These are phyloP conservation scores for Plasmopara muralis DNA, from an alignment of 352 stramenopile genomes.

Conservation along the genomic window DNA sequence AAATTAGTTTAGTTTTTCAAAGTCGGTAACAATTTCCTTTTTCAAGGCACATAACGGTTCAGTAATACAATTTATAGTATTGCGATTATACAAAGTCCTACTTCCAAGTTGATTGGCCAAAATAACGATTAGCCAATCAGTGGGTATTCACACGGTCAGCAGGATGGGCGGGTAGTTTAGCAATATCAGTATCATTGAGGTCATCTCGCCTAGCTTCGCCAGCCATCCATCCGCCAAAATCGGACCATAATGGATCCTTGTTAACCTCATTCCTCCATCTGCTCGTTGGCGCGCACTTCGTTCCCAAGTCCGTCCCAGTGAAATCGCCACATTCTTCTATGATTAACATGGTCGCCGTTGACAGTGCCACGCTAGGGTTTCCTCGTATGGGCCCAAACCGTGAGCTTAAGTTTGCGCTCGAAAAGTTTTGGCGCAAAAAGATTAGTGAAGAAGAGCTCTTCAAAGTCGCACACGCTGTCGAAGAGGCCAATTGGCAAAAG, in stretches of 20 bases:
- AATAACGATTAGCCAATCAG: no score
- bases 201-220: constrained; percentile 29
- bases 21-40: no score
- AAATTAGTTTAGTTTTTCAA: no score
- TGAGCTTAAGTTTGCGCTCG: constrained; percentile 91
- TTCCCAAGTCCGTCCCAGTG: no score
- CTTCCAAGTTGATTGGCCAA: no score
- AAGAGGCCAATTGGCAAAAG: constrained; percentile 82
- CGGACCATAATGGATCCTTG: neutral
- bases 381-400: constrained; percentile 89
- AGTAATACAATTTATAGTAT: no score
- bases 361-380: constrained; percentile 85
- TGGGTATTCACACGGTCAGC: constrained; percentile 1
- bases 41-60: no score
- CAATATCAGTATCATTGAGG: constrained; percentile 13
- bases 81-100: no score
- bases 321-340: constrained; percentile 17
- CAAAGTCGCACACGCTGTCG: constrained; percentile 59
- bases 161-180: constrained; percentile 21
- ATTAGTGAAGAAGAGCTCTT: constrained; percentile 78
- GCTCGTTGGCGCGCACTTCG: constrained; percentile 34
- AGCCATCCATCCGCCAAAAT: constrained; percentile 1
- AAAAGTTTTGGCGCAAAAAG: constrained; percentile 89
- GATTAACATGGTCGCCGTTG: constrained; percentile 40
- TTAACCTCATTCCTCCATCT: constrained; percentile 54